A percentile compares a stretch with the other conserved stretches of the same genome.
These are phyloP conservation scores for Plasmodium gallinaceum DNA, from an alignment of 169 alveolate species.

Conservation along the genomic window DNA sequence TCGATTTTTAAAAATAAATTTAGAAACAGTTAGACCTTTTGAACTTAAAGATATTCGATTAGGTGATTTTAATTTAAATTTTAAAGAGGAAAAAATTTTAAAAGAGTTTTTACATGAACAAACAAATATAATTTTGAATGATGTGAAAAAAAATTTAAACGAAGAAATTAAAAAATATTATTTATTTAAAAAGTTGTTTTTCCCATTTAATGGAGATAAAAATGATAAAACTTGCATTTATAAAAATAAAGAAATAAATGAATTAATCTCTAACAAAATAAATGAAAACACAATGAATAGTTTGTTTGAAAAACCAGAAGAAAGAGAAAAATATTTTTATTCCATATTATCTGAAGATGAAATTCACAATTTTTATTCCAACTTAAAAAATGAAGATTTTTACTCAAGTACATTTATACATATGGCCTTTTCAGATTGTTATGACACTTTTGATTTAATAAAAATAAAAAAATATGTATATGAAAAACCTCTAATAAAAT, in stretches of 20 bases:
- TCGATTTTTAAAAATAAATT: slow-evolving; percentile 91
- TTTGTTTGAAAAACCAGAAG: neutral
- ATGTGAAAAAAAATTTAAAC: slow-evolving; percentile 6
- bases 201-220: slow-evolving; percentile 3
- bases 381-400: slow-evolving; percentile 44
- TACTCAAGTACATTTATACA: slow-evolving; percentile 48
- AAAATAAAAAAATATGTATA: slow-evolving; percentile 53
- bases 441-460: slow-evolving; percentile 52
- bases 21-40: slow-evolving; percentile 92
- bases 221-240: neutral
- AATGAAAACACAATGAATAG: neutral
- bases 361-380: slow-evolving; percentile 15
- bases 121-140: slow-evolving; percentile 8
- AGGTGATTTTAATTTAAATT: slow-evolving; percentile 19
- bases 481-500: slow-evolving; percentile 61
- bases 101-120: slow-evolving; percentile 55
- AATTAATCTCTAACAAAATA: neutral
- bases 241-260: neutral
- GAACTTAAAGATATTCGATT: slow-evolving; percentile 78
- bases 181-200: slow-evolving; percentile 23
- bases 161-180: slow-evolving; percentile 49
- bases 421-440: slow-evolving; percentile 16
- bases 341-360: slow-evolving; percentile 4
- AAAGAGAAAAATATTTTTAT: slow-evolving; percentile 25
- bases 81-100: slow-evolving; percentile 35